A percentile compares a stretch with the other conserved stretches of the same genome.
Evolutionary conservation across 345 rosid species (phyloP).

Genomic region (Pseudoturritis turrita): DNA sequence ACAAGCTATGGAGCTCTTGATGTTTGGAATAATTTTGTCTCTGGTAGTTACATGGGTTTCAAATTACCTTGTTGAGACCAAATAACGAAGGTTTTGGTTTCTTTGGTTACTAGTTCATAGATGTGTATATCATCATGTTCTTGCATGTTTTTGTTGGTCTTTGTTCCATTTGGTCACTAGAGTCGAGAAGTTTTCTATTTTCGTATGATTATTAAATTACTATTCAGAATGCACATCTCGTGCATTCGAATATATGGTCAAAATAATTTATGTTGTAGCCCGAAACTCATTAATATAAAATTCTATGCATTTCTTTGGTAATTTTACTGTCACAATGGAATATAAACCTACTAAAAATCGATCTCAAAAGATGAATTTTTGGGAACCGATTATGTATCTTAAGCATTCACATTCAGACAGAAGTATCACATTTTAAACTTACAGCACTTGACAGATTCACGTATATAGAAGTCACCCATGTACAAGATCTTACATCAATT

Average conservation of each 20-base stretch:
- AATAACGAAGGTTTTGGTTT: constrained; percentile 8
- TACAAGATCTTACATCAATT: too few species aligned
- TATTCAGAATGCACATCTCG: constrained; percentile 34
- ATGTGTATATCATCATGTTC: constrained; percentile 9
- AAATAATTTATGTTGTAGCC: neutral
- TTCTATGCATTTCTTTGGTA: neutral
- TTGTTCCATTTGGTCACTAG: neutral
- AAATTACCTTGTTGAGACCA: constrained; percentile 54
- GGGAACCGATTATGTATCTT: too few species aligned
- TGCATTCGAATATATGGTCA: constrained; percentile 32
- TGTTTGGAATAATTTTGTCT: constrained; percentile 53
- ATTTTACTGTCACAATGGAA: neutral
- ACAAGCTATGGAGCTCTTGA: constrained; percentile 70
- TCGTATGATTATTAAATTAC: neutral
- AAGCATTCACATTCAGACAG: too few species aligned
- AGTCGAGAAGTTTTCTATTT: neutral
- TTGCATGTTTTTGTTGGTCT: constrained; percentile 4
- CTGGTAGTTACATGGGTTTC: constrained; percentile 73
- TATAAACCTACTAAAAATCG: neutral
- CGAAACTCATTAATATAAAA: neutral
- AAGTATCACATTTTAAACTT: too few species aligned
- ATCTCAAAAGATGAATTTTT: too few species aligned
- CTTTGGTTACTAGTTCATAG: constrained; percentile 11
- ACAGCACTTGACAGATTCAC: too few species aligned
- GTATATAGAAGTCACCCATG: too few species aligned